Percentiles rank a stretch among this genome's conserved stretches.
These are phyloP conservation scores for Botrytis paeoniae DNA, from an alignment of 2,329 filamentous ascomycete genomes.

Conservation along the genomic window DNA sequence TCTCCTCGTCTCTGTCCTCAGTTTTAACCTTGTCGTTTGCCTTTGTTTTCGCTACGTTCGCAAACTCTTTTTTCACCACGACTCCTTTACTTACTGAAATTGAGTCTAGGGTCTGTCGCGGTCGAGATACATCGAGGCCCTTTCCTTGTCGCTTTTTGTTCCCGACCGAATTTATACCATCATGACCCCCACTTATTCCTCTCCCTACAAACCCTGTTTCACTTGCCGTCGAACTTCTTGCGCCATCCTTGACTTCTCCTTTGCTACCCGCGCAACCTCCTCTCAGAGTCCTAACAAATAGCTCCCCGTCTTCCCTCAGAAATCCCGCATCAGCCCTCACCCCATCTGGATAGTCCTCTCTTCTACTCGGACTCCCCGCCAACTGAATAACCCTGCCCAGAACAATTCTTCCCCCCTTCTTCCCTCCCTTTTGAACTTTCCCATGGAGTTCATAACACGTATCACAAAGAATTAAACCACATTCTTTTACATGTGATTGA, in stretches of 20 bases:
- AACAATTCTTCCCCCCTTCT: background rate
- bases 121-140: accelerated
- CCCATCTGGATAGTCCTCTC: constrained; percentile 9
- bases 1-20: background rate
- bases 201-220: background rate
- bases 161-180: background rate
- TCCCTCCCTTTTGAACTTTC: constrained; percentile 9
- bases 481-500: constrained; percentile 20
- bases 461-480: constrained; percentile 31
- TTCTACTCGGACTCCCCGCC: background rate
- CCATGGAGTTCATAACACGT: constrained; percentile 19
- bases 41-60: background rate
- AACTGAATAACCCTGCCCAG: background rate
- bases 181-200: background rate
- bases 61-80: background rate
- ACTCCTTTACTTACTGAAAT: background rate
- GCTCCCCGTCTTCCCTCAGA: constrained; percentile 15
- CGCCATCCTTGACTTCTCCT: background rate
- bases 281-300: constrained; percentile 2
- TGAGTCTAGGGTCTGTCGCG: background rate
- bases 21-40: background rate
- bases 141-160: background rate
- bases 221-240: background rate
- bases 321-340: constrained; percentile 15
- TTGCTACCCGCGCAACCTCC: background rate